Percentiles rank a stretch among this genome's conserved stretches.
phyloP scores from a whole-genome alignment of 1,284 basidiomycete genomes.

The Rhodotorula sp. region DNA sequence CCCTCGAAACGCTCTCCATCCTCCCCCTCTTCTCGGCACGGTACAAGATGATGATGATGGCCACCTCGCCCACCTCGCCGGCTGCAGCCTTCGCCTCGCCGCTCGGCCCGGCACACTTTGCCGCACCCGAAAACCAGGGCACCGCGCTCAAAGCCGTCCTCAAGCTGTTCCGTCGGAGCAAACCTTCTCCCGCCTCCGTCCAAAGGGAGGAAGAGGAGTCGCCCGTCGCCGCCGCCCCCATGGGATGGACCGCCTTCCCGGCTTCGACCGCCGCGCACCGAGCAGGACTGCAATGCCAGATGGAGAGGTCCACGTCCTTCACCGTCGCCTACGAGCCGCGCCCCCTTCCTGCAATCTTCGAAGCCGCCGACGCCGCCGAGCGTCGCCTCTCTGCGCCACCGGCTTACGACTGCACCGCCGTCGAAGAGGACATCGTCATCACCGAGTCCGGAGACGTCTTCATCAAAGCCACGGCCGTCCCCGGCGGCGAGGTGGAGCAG shows the following conservation, averaged over 20 bases:
- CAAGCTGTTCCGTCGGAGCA: background rate
- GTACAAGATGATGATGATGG: background rate
- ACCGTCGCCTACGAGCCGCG: background rate
- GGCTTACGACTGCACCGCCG: background rate
- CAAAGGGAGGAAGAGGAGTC: background rate
- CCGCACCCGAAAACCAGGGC: background rate
- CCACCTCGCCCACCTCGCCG: too few relatives aligned
- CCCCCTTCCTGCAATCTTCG: background rate
- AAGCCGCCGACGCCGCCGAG: background rate
- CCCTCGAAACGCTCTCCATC: background rate
- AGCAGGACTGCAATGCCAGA: background rate
- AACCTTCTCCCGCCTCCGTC: background rate
- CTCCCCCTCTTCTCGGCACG: too few relatives aligned
- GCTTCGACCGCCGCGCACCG: background rate
- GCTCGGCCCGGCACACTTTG: background rate
- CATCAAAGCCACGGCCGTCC: background rate
- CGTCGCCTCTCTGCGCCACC: background rate
- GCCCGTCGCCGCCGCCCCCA: too few relatives aligned
- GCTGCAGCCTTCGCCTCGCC: background rate
- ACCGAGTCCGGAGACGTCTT: background rate
- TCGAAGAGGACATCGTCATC: background rate
- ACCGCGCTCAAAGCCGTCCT: background rate
- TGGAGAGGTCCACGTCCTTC: background rate
- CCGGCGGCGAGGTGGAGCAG: too few relatives aligned
- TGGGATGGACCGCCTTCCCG: background rate